Percentiles rank a stretch among this genome's conserved stretches.
Evolutionary conservation across 805 yeast species (phyloP).

Genomic region (Sungouiozyma ichnusensis): DNA sequence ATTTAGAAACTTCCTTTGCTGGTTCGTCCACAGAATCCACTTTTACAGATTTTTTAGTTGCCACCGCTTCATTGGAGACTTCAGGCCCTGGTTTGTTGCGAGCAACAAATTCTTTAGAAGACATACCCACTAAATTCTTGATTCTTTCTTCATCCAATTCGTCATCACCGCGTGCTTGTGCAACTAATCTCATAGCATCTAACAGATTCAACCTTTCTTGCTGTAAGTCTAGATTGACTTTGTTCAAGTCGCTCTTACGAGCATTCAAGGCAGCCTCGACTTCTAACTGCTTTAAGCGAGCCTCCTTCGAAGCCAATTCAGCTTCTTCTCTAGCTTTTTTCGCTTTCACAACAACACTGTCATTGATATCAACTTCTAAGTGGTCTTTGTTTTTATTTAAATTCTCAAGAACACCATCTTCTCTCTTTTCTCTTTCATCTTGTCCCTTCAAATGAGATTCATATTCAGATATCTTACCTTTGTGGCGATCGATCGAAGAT

Average conservation of each 20-base stretch:
- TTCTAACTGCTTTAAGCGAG: constrained; percentile 30
- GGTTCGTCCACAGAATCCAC: constrained; percentile 2
- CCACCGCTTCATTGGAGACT: constrained; percentile 2
- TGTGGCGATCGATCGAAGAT: constrained; percentile 27
- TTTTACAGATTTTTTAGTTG: neutral
- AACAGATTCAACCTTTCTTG: constrained; percentile 23
- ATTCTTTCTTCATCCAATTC: constrained; percentile 25
- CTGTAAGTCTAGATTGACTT: constrained; percentile 29
- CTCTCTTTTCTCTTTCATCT: constrained; percentile 22
- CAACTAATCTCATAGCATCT: constrained; percentile 30
- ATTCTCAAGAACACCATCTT: constrained; percentile 25
- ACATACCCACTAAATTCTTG: constrained; percentile 24
- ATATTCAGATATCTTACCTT: constrained; percentile 26
- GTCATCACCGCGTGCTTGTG: constrained; percentile 30
- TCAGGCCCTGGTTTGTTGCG: constrained; percentile 8
- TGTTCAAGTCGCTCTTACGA: constrained; percentile 29
- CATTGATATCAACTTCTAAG: constrained; percentile 14
- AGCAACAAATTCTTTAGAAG: constrained; percentile 23
- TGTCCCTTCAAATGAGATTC: constrained; percentile 26
- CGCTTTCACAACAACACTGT: constrained; percentile 17
- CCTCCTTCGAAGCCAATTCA: constrained; percentile 25
- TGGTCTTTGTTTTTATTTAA: constrained; percentile 26
- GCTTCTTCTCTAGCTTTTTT: constrained; percentile 31
- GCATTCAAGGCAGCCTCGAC: constrained; percentile 30
- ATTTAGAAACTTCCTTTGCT: constrained; percentile 3